These are phyloP conservation scores for Rubroboletus satanas DNA, from an alignment of 768 basidiomycete genomes.

Conservation along the genomic window DNA sequence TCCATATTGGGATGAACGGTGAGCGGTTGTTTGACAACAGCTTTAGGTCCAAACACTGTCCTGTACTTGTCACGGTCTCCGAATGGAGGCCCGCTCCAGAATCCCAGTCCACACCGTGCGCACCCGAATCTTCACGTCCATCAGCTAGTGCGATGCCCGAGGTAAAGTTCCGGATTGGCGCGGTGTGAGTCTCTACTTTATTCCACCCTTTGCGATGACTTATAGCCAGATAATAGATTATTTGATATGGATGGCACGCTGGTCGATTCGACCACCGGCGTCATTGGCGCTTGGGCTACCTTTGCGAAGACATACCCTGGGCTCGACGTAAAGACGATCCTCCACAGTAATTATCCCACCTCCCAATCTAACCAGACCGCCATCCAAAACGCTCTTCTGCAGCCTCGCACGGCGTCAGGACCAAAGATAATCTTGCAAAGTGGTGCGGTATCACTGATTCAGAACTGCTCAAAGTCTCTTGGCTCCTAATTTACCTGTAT, in stretches of 20 bases:
- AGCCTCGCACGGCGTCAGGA: slow-evolving; percentile 83
- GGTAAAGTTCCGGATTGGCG: slow-evolving; percentile 36
- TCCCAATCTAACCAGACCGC: background rate
- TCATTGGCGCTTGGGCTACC: slow-evolving; percentile 77
- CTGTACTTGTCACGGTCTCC: background rate
- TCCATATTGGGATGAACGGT: slow-evolving; percentile 11
- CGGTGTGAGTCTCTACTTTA: slow-evolving; percentile 32
- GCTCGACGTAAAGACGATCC: slow-evolving; percentile 56
- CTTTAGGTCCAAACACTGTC: slow-evolving; percentile 36
- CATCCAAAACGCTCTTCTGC: slow-evolving; percentile 1
- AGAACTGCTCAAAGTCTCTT: slow-evolving; percentile 61
- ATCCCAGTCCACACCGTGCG: background rate
- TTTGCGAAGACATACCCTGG: slow-evolving; percentile 67
- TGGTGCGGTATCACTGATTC: slow-evolving; percentile 69
- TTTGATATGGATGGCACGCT: slow-evolving; percentile 86
- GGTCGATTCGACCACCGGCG: slow-evolving; percentile 79
- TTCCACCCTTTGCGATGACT: background rate
- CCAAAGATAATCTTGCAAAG: slow-evolving; percentile 71
- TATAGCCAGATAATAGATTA: slow-evolving; percentile 57
- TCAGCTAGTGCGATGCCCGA: slow-evolving; percentile 27
- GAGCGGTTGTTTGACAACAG: slow-evolving; percentile 37
- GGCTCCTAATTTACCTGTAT: background rate
- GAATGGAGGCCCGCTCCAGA: background rate
- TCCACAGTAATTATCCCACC: slow-evolving; percentile 50
- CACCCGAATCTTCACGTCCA: background rate